Base-by-base conservation (phyloP, 495 filamentous ascomycete species). In the Astrothelium subdiscretum region DNA sequence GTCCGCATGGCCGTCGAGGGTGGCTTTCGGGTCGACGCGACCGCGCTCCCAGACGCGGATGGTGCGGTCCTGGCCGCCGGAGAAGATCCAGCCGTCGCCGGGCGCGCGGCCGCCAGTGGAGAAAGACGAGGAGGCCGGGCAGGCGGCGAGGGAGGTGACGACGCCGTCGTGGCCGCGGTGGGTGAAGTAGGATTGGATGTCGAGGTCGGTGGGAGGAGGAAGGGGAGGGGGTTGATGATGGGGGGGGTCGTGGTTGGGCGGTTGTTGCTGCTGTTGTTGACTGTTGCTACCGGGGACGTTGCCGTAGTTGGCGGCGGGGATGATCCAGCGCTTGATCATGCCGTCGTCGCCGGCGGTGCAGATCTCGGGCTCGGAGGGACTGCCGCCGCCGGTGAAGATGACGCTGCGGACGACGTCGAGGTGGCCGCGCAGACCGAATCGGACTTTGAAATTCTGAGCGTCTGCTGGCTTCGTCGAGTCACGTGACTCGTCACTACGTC, bases 41-140 rank as follows among this genome's bases (percentile, higher is more conserved):
- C 92, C 92, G 18, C 90, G 79, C 76, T 97, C 92, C 94, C 94
- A 98, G 1, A 97, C 90, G 29, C 91, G 83, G 22, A 98, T 83
- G 11, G 91, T 95, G 2, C 91, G 84, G 72, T 98, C 94, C 69
- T 96, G 90, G 2, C 94, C 94, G 44, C 95, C 94, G 20, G 92
- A 97, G 73, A 98, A 97, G 40, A 98, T 87, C 94, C 95, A 97
- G 5, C 95, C 95, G 66, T 96, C 92, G 22, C 90, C 90, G 61
- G 86, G 79, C 1, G 85, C 87, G 61, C 91, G 83, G 10, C 91
- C 92, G 22, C 91, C 91, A 31, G 90, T 95, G 10, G 87, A 88
- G 72, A 95, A 94, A 67, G 88, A 89, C 44, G 90, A 86, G 5
- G 86, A 83, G 2, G 90, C 83, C 1, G 91, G 90, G 78, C 88